A percentile compares a stretch with the other conserved stretches of the same genome.
phyloP scores from a whole-genome alignment of 148 eudicot species.

The Amaranthus hypochondriacus region DNA sequence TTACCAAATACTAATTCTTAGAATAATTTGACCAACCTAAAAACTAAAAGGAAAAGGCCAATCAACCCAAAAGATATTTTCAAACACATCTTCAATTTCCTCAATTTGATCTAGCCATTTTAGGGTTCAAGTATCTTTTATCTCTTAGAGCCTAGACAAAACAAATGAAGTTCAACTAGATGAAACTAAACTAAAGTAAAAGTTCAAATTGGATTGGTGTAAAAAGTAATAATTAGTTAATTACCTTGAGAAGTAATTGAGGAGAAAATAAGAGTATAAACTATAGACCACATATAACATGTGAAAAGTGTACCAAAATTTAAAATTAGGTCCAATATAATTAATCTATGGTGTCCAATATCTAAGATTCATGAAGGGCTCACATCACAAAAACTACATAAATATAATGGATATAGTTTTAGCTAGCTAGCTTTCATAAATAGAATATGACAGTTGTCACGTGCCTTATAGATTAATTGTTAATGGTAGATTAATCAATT shows the following conservation, averaged over 20 bases:
- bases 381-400: slow-evolving; percentile 15
- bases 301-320: too few species aligned
- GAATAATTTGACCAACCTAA: too few species aligned
- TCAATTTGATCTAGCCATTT: neutral
- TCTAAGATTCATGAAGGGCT: slow-evolving; percentile 16
- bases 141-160: neutral
- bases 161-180: neutral
- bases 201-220: neutral
- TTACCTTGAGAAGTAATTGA: neutral
- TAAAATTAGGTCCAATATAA: too few species aligned
- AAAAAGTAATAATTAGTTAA: neutral
- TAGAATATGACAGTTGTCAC: neutral
- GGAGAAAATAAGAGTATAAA: neutral
- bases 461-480: neutral
- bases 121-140: neutral
- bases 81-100: neutral
- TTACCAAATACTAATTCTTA: too few species aligned
- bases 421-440: neutral
- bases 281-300: too few species aligned
- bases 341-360: slow-evolving; percentile 10
- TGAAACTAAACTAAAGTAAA: neutral
- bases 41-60: too few species aligned
- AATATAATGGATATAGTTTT: neutral
- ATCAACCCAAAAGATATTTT: too few species aligned
- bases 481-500: neutral